Base-by-base conservation (phyloP, 176 grass and related monocot species). In the Carex pumila region DNA sequence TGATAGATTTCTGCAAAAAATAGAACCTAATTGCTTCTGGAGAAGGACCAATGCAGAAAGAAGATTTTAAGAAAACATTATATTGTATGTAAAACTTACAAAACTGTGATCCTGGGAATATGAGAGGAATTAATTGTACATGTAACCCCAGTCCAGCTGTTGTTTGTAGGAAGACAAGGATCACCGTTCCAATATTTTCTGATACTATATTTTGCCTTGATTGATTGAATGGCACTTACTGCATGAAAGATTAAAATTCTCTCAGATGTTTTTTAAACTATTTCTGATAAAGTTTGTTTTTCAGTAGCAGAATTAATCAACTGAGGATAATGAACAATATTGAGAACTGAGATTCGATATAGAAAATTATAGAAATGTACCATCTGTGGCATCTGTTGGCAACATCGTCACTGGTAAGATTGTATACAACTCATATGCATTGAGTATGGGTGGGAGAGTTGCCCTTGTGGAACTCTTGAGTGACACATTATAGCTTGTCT, bases 1-100 rank as follows among this genome's bases (percentile, higher is more conserved):
- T 85, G 8, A 89, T 89, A 89, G 65, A 79, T 36, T 83, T 74
- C 82, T 89, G 15, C 15, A 2, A 49, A 55, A 72, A 4, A 9
- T 36, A 19, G 2, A 58, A 53, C 1, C 37, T 53, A 25, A 77
- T 77, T 55, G n/a, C 50, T 54, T 1, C 6, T 25, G 7, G 17
- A 22, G 4, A 41, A 12, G 5, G 39, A 19, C 12, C 3, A 0
- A 49, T 10, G 29, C 17, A 49, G 5, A 79, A 30, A 54, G 2
- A 54, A 43, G 3, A 22, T 19, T 47, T 30, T 6, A 29, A 13
- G 12, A 5, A 60, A 62, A 19, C 15, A 50, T 3, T 81, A 10
- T 34, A 52, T 25, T 22, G 17, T 12, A 81, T 61, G 37, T 13
- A 58, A 58, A 43, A 81, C 79, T 81, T 25, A 81, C 79, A 81